Base-by-base conservation (phyloP, 352 stramenopile genomes). In the Globisporangium okanoganense region DNA sequence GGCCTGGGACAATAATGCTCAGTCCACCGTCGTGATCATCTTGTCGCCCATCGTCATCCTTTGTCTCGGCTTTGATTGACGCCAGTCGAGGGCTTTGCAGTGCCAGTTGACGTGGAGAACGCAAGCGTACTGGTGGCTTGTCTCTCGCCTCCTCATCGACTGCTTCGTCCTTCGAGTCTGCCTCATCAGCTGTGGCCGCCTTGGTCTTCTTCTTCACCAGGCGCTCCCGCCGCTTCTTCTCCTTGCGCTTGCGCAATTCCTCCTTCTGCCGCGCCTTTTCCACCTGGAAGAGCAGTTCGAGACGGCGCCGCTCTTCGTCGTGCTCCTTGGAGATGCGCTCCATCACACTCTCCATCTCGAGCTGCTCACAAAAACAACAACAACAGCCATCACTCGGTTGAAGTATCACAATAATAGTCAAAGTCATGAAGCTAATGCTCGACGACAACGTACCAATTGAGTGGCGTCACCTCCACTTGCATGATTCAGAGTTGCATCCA, bases 221-320 rank as follows among this genome's bases (percentile, higher is more conserved):
- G 36, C 75, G 78, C 33, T 87, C 78, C 31, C 66, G 64, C 12
- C 78, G 73, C 53, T 77, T 84, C 55, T 82, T 87, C 50, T 90
- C 81, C 55, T 88, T 90, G 8, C 81, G 73, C 56, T 82, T 84
- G 12, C 75, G 67, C 8, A 88, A 38, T 7, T 87, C 81, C 49
- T 90, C 77, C 43, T 88, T 86, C 56, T 88, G 81, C 0, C 73
- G 74, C 7, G 81, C 78, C 55, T 88, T 88, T 38, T 88, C 81
- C 3, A 90, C 45, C 38, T 88, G 68, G 45, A 88, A 85, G 0
- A 88, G 67, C 9, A 90, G 62, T 38, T 90, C 79, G 14, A 90
- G 56, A 0, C 78, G 61, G 51, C 78, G 78, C 4, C 79, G 73
- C 44, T 90, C 81, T 29, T 88, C 75, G 27, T 87, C 73, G 43